Base-by-base conservation (phyloP, 2,329 filamentous ascomycete species). In the Didymella segeticola region DNA sequence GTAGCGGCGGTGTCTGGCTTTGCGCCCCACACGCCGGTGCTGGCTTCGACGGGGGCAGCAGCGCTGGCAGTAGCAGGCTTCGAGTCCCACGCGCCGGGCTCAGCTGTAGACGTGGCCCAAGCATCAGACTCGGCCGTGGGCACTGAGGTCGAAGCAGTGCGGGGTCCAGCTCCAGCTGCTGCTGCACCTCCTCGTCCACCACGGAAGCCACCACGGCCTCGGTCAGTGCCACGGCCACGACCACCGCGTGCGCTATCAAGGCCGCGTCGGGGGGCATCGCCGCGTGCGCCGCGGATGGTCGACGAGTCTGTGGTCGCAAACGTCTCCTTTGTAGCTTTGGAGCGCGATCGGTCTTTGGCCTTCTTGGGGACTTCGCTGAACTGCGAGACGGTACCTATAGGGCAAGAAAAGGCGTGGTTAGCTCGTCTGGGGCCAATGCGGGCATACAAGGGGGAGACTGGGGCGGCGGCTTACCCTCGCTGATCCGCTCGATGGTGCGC, bases 291-390 rank as follows among this genome's bases (percentile, higher is more conserved):
- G 47, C 68, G 69, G 42, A 57, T 25, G 27, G 63, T 58, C 20
- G 66, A 57, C 4, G 57, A 56, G 63, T 82, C 81, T 56, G 82
- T 76, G 53, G 83, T 78, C 59, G 81, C 76, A 48, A 77, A 65
- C 50, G 83, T 75, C 48, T 90, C 86, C 76, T 89, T 89, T 27
- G 57, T 47, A 58, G 82, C 80, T 83, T 93, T 93, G 64, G 87
- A 83, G 76, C 87, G 86, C 67, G 86, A 79, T 63, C 84, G 81
- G 66, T 89, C 86, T 81, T 92, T 93, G 80, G 89, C 89, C 70
- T 86, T 84, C 64, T 88, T 89, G 15, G 64, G 64, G 64, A 95
- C 90, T 75, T 93, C 89, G 66, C 87, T 88, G 86, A 91, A 95
- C 80, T 92, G 89, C 61, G 90, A 87, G 69, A 93, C 88, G 62